Evolutionary conservation across 768 basidiomycete genomes (phyloP), one percentile per base, ranked within the genome.

Genomic region (Lentinula sp.): DNA sequence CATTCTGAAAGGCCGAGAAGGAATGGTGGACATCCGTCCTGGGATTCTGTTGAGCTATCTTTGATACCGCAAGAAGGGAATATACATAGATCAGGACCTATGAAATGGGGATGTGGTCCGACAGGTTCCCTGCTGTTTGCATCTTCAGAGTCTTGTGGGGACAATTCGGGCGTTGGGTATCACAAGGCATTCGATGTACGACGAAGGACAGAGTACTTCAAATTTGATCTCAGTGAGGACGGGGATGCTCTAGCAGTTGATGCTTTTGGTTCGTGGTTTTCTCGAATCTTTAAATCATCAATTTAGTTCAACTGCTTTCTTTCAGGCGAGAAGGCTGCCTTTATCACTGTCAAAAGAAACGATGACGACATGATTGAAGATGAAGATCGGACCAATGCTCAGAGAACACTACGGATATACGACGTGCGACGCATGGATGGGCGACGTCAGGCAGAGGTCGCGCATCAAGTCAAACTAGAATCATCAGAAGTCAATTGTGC

Each of bases 211-310:
- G 53, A 60, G 3, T 56, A 66, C 0, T 73, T 77, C 59, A 60
- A 67, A 6, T 76, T 87, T 42, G 75, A 80, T 57, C 77, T 79
- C 1, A 57, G 65, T 1, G 84, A 83, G 64, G 76, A 79, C 3
- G 87, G 87, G 42, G 85, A 88, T 66, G 75, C 76, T 10, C 68
- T 85, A 21, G 70, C 76, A 6, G 37, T 87, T 3, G 74, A 80
- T 60, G 65, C 77, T 10, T 69, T 74, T 57, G 86, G 85, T 82
- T 32, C 5, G 60, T 40, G 11, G 23, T 52, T 45, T 51, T 43
- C 6, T 40, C 16, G 48, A 28, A 28, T 28, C 28, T 23, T 15
- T 28, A 46, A 34, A 39, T 21, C 16, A 40, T 67, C 48, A 5
- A n/a, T 35, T 59, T 59, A 23, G 21, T 16, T 35, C 43, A 34